These are phyloP conservation scores for Serendipita vermifera DNA, from an alignment of 768 basidiomycete genomes.

Conservation along the genomic window DNA sequence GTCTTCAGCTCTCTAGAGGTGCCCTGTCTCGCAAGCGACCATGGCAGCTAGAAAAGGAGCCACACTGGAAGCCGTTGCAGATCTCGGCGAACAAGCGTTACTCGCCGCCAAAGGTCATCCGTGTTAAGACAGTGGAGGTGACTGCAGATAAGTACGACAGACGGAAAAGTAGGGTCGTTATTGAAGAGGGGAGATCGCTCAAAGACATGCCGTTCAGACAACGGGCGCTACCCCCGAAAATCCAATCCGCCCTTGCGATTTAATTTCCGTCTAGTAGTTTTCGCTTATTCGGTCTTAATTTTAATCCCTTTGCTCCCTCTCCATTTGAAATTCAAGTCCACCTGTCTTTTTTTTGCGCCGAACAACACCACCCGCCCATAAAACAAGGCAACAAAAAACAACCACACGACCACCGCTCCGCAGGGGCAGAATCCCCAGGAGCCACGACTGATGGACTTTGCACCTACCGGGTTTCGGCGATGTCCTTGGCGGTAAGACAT, in stretches of 20 bases:
- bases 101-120: neutral
- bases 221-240: neutral
- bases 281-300: neutral
- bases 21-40: neutral
- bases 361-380: no score
- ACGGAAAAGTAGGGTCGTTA: neutral
- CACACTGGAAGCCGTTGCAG: neutral
- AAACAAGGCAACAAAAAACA: no score
- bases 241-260: neutral
- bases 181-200: neutral
- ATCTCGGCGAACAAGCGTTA: neutral
- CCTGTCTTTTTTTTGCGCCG: no score
- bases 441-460: no score
- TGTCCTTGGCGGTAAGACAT: no score
- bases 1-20: neutral
- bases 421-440: no score
- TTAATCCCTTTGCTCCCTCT: neutral
- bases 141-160: neutral
- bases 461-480: no score
- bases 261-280: neutral
- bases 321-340: no score
- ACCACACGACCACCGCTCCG: no score
- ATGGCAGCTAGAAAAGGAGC: neutral
- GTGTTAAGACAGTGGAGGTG: conserved; percentile 3
- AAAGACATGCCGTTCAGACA: neutral